These are phyloP conservation scores for Ceratocystis harringtonii DNA, from an alignment of 2,329 filamentous ascomycete species.

Conservation along the genomic window DNA sequence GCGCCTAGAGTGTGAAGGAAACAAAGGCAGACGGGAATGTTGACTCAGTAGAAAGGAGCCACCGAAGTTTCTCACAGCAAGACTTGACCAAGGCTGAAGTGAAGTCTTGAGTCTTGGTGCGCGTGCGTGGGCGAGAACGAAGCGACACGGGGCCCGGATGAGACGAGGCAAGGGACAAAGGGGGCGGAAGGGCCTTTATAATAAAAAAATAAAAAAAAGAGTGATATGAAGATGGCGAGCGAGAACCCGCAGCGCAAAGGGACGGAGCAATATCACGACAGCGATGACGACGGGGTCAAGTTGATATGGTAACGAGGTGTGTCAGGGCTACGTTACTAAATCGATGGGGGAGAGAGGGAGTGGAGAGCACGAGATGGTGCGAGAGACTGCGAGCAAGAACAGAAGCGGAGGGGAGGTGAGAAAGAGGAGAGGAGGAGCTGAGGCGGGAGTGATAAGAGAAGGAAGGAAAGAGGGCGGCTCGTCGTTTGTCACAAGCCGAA, in stretches of 20 bases:
- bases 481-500: not conserved
- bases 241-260: not conserved
- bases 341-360: not conserved
- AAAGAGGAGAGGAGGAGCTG: not conserved
- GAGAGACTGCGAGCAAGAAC: not conserved
- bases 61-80: not conserved
- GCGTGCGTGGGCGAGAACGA: not conserved
- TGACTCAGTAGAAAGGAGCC: not conserved
- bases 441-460: not conserved
- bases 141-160: not conserved
- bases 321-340: not conserved
- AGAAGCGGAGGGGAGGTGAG: not conserved
- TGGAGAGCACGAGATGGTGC: not conserved
- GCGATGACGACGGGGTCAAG: not conserved
- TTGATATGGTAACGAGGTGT: not conserved
- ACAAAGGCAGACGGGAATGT: not conserved
- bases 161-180: not conserved
- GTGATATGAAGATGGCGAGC: too few species aligned
- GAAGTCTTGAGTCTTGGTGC: too few species aligned
- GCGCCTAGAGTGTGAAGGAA: not conserved
- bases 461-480: not conserved
- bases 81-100: not conserved
- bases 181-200: not conserved
- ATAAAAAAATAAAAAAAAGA: too few species aligned
- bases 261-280: not conserved